A percentile compares a stretch with the other conserved stretches of the same genome.
phyloP scores from a whole-genome alignment of 306 rosid genomes.

The Boehmeria nivea region DNA sequence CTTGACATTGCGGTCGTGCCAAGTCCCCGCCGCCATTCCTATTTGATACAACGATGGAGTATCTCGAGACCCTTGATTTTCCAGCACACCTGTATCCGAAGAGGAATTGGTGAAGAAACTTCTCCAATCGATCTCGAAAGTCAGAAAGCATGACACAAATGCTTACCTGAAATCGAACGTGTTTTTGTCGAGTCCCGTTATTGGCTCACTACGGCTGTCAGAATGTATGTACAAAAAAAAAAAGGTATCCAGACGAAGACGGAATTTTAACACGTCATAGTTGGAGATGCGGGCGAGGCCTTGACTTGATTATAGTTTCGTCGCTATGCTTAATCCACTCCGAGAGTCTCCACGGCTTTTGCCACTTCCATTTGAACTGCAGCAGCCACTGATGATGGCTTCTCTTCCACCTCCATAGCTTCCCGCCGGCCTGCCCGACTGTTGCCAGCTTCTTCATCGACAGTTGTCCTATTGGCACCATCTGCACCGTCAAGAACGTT shows the following conservation, averaged over 20 bases:
- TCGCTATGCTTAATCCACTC: conserved; percentile 89
- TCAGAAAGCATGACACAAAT: neutral
- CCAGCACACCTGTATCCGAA: conserved; percentile 36
- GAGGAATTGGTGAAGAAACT: neutral
- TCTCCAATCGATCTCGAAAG: neutral
- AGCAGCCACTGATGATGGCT: conserved; percentile 92
- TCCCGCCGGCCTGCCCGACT: conserved; percentile 61
- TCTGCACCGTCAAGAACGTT: conserved; percentile 38
- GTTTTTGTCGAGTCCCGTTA: conserved; percentile 21
- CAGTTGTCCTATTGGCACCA: conserved; percentile 67
- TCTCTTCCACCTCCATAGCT: conserved; percentile 85
- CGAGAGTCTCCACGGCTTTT: conserved; percentile 89
- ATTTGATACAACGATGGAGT: conserved; percentile 15
- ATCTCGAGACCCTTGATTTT: conserved; percentile 22
- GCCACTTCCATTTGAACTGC: conserved; percentile 94
- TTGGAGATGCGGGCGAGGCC: conserved; percentile 50
- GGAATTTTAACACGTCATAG: conserved; percentile 31
- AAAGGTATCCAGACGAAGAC: conserved; percentile 2
- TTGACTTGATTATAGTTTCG: conserved; percentile 71
- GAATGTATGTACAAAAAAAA: conserved; percentile 12
- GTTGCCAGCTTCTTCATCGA: conserved; percentile 63
- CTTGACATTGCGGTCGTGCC: conserved; percentile 5
- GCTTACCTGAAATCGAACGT: conserved; percentile 38
- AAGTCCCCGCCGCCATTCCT: conserved; percentile 12
- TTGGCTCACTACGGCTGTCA: conserved; percentile 20